Evolutionary conservation across 2,329 filamentous ascomycete species (phyloP).

Genomic region (Ophiobolus disseminans): DNA sequence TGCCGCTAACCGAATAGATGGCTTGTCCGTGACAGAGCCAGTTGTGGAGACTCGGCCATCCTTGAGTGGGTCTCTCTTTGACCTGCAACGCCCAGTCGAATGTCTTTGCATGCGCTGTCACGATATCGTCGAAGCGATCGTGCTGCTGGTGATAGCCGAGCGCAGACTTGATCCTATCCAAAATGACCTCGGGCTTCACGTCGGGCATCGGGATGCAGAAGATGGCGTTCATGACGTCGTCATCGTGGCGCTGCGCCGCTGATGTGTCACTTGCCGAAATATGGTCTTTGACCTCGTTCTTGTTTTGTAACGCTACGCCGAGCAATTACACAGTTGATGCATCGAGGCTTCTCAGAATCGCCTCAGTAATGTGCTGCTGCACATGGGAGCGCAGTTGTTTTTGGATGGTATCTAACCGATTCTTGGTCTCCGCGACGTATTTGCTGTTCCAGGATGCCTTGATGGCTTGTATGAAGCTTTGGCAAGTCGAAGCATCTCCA

Average conservation of each 20-base stretch:
- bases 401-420: not conserved
- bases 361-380: not conserved
- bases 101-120: not conserved
- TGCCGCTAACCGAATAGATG: conserved; percentile 51
- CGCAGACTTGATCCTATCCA: not conserved
- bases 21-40: conserved; percentile 2
- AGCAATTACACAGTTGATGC: no score
- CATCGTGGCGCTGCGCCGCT: not conserved
- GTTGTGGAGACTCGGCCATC: not conserved
- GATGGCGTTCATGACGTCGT: no score
- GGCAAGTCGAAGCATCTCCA: not conserved
- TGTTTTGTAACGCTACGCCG: not conserved
- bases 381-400: not conserved
- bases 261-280: not conserved
- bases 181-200: not conserved
- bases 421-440: conserved; percentile 1
- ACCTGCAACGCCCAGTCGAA: conserved; percentile 7
- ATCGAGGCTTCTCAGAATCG: not conserved
- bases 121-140: conserved; percentile 1
- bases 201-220: no score
- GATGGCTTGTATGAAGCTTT: conserved; percentile 4
- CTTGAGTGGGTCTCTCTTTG: not conserved
- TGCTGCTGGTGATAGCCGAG: not conserved
- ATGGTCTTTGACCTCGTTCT: not conserved
- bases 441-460: conserved; percentile 2